Evolutionary conservation across 306 rosid genomes (phyloP).

Genomic region (Prunus campanulata): DNA sequence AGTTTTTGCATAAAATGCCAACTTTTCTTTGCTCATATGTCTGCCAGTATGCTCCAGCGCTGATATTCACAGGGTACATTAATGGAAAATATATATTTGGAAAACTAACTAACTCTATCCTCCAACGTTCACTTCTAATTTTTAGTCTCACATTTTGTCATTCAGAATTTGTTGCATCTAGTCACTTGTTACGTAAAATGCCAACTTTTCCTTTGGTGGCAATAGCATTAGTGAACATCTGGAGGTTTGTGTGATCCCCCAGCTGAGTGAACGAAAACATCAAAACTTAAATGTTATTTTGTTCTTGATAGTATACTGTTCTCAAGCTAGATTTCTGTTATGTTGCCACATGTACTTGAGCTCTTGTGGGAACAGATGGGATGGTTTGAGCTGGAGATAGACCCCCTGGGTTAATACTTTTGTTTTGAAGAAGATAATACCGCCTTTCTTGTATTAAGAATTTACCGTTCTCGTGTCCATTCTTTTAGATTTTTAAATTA

Average conservation of each 20-base stretch:
- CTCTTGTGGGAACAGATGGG: not conserved
- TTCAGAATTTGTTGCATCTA: no score
- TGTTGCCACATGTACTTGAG: not conserved
- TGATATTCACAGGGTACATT: not conserved
- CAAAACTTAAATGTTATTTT: not conserved
- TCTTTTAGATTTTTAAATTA: not conserved
- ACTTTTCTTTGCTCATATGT: conserved; percentile 1
- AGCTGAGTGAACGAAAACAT: not conserved
- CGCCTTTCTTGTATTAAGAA: not conserved
- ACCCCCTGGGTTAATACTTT: not conserved
- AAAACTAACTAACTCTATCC: not conserved
- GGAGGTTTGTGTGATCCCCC: not conserved
- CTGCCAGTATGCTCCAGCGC: not conserved
- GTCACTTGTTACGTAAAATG: not conserved
- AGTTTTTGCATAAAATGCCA: not conserved
- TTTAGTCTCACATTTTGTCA: not conserved
- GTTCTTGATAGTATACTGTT: not conserved
- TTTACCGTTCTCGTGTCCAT: not conserved
- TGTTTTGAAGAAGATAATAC: not conserved
- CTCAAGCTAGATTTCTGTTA: not conserved
- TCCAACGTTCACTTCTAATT: no score
- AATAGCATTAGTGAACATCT: not conserved
- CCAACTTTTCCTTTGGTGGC: not conserved
- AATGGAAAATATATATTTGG: not conserved
- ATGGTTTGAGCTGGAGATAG: not conserved